Evolutionary conservation across 371 early-diverging fungal species (phyloP), one percentile per base, ranked within the genome.

Genomic region (Rhizopus arrhizus): DNA sequence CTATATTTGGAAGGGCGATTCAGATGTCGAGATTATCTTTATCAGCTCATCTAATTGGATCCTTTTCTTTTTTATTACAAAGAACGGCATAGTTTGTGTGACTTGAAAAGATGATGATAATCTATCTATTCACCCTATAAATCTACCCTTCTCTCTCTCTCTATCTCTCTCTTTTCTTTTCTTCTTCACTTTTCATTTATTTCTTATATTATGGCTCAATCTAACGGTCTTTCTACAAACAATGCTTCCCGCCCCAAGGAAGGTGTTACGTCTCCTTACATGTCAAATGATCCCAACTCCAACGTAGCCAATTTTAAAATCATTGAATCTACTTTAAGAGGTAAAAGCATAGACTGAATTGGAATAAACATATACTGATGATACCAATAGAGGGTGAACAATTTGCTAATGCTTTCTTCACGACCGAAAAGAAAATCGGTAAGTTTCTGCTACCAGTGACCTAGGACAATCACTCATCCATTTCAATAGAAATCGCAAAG

Each of bases 381-480:
- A 57, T 38, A 35, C 33, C 7, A 47, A 43, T 66, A 84, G 96
- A 97, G 88, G 98, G 98, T 42, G 98, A 97, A 70, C 98, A 97
- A 78, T 97, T 97, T 76, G 95, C 95, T 59, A 96, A 95, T 75
- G 98, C 98, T 45, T 96, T 96, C 84, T 97, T 97, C 59, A 90
- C 92, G 62, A 93, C 93, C 43, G 94, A 88, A 64, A 96, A 92
- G 83, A 97, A 97, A 82, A 89, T 97, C 62, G 66, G 66, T 65
- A 61, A 65, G 51, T 49, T 31, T 31, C 40, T 40, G 22, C 22
- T 22, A 2, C 0, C 22, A 2, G 22, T 22, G 22, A 22, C 22
- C 22, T 22, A 22, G 22, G 22, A 22, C 22, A 22, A 22, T 53
- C 22, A 46, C 34, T 16, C 28, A 35, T 46, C 16, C 11, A 38